Evolutionary conservation across 176 grass and related monocot species (phyloP), one percentile per base, ranked within the genome.

Genomic region (Aechmea fasciata): DNA sequence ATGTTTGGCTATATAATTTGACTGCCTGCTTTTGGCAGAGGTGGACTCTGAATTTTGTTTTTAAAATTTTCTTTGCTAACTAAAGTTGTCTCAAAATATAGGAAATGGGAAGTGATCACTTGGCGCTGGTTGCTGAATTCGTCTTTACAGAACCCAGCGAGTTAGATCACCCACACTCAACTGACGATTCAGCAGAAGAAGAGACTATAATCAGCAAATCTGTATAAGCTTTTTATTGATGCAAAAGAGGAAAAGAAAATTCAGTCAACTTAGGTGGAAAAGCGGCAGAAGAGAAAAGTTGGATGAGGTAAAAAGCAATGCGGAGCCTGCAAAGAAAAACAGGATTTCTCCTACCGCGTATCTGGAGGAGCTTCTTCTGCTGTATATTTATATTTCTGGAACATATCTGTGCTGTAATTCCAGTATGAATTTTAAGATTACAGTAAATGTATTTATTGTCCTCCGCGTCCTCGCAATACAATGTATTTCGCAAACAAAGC

Each of bases 71-170:
- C 14, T 28, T 28, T 13, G 8, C 22, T 14, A 12, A 69, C 13
- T n/a, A 68, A 50, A 68, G 20, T 25, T 51, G 8, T 19, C 13
- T 1, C 70, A 69, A 11, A 47, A 28, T n/a, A n/a, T 82, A 97
- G 89, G 89, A 92, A 72, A 85, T 90, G 9, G 89, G 93, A 51
- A 92, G 93, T 14, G 93, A 96, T 25, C 93, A 92, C 73, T 76
- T 96, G 73, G 78, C 89, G 28, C 80, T 92, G 69, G 65, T 89
- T 57, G 83, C 89, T 76, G 93, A 92, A 78, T 92, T 96, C 13
- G 3, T 81, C 67, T 96, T 96, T 78, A 70, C 49, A 7, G 70
- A 78, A 67, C 24, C 25, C 5, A 71, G 2, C 9, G 48, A 57
- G 1, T 18, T 25, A 72, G 54, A 65, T 5, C 12, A 68, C 51